phyloP scores from a whole-genome alignment of 495 filamentous ascomycete genomes.

The Astrocystis sublimbata region DNA sequence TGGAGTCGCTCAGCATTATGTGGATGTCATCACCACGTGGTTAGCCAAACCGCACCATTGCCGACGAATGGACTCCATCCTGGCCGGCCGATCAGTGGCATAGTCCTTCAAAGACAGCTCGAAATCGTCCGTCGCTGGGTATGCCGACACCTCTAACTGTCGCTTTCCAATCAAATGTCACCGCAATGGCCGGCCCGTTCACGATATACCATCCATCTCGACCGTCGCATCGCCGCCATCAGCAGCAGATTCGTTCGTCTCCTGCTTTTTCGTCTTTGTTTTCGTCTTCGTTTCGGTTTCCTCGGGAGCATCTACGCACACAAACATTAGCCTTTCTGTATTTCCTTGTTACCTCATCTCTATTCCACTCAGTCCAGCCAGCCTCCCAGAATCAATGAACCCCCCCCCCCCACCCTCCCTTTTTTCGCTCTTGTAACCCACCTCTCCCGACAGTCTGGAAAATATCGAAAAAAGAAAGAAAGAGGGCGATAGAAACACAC shows the following conservation, averaged over 20 bases:
- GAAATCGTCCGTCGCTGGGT: background rate
- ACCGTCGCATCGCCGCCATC: conserved; percentile 23
- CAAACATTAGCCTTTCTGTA: background rate
- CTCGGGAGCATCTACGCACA: conserved; percentile 16
- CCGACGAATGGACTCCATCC: background rate
- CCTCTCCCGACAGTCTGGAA: background rate
- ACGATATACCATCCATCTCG: conserved; percentile 26
- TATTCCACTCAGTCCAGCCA: too few species aligned
- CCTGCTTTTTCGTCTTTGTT: background rate
- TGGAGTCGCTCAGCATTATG: background rate
- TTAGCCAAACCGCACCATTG: background rate
- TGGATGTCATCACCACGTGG: background rate
- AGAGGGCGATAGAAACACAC: conserved; percentile 3
- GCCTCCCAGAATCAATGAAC: too few species aligned
- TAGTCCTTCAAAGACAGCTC: too few species aligned
- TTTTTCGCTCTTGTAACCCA: too few species aligned
- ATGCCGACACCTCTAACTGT: background rate
- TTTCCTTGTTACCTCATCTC: background rate
- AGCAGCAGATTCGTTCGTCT: background rate
- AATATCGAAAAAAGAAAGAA: background rate
- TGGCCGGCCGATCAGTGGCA: too few species aligned
- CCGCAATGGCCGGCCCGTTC: background rate
- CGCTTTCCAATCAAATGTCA: background rate
- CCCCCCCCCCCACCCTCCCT: background rate
- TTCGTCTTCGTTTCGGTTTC: conserved; percentile 1